Evolutionary conservation across 768 basidiomycete species (phyloP), one percentile per base, ranked within the genome.

Genomic region (Flagelloscypha sp.): DNA sequence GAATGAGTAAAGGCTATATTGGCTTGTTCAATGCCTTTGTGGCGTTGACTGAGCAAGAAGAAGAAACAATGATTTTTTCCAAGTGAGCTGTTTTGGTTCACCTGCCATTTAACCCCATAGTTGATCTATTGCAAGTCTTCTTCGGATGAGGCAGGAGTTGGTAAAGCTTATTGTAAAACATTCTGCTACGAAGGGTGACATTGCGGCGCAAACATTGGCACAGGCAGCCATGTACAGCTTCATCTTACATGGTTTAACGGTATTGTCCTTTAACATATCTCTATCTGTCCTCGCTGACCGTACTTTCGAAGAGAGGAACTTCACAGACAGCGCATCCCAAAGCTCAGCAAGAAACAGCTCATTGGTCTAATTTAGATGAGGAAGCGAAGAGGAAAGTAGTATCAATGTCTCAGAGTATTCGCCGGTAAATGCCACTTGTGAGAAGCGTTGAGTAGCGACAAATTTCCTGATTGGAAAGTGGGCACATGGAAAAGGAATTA

Each of bases 31-130:
- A 78, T 41, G 77, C 83, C 2, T 77, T 92, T 43, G 76, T 93
- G 15, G 72, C 76, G 19, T 60, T 99, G 44, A 87, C 85, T 3
- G 73, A 72, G 24, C 81, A 85, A 41, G 81, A 78, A 27, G 89
- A 95, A 46, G 93, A 95, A 54, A 87, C 87, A 7, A 95, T 97
- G 92, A 84, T 98, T 30, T 95, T 95, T 50, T 77, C 84, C 16
- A 92, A 92, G 94, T 94, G 50, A 46, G 78, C 52, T 20, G 7
- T 10, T 13, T 33, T 24, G 20, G n/a, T 11, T 28, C 24, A 27
- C 22, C 7, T 10, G 4, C 21, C 2, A 29, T 15, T 28, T 13
- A 27, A 21, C 8, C 4, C 9, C n/a, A 7, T 7, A 12, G 28
- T 30, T 30, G 21, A 31, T 35, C 37, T 13, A 36, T 13, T 27